A percentile compares a stretch with the other conserved stretches of the same genome.
These are phyloP conservation scores for Torulaspora delbrueckii DNA, from an alignment of 805 yeast genomes.

Conservation along the genomic window DNA sequence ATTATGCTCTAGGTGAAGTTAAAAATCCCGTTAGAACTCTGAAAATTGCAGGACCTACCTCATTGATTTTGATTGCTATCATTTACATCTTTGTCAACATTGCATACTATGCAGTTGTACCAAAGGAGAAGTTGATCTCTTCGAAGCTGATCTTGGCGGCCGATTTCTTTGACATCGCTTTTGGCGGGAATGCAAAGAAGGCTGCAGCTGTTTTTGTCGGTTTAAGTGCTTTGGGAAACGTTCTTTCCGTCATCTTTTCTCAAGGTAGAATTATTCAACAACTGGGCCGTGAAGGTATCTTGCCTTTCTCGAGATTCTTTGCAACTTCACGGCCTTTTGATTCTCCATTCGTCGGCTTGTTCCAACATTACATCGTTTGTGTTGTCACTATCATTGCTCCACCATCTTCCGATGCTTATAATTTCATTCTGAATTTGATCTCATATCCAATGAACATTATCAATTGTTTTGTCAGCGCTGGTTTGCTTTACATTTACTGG, in stretches of 20 bases:
- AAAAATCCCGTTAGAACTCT: conserved; percentile 67
- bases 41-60: conserved; percentile 69
- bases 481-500: conserved; percentile 51
- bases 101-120: conserved; percentile 79
- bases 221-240: conserved; percentile 75
- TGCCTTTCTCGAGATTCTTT: conserved; percentile 69
- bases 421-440: conserved; percentile 71
- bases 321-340: conserved; percentile 68
- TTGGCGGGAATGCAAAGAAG: conserved; percentile 61
- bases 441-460: conserved; percentile 79
- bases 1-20: conserved; percentile 76
- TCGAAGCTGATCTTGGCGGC: conserved; percentile 76
- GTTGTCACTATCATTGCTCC: conserved; percentile 70
- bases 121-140: conserved; percentile 51
- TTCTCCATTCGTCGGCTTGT: conserved; percentile 67
- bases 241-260: conserved; percentile 70
- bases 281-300: conserved; percentile 73
- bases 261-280: conserved; percentile 80
- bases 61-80: conserved; percentile 55
- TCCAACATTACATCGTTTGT: conserved; percentile 75
- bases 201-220: conserved; percentile 80
- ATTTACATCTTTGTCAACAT: conserved; percentile 72
- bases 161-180: conserved; percentile 65
- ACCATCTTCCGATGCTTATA: conserved; percentile 85
- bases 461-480: conserved; percentile 59